A percentile compares a stretch with the other conserved stretches of the same genome.
Conservation (phyloP, 495 filamentous ascomycete genomes). For the Penicillium roqueforti region DNA sequence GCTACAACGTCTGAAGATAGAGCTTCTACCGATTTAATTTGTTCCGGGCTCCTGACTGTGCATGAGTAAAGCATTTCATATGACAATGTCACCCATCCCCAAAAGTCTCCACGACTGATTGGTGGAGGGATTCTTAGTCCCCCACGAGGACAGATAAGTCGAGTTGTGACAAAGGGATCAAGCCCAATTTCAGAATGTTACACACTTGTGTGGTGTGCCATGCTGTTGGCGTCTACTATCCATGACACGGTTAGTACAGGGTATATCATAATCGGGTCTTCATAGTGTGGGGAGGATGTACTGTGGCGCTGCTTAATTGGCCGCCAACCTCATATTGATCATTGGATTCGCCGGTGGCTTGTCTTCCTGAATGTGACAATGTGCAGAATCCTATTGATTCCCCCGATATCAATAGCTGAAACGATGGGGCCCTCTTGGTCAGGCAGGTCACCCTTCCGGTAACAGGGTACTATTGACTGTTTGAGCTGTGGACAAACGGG, state of each 20-base stretch:
- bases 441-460: neutral
- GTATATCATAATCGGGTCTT: neutral
- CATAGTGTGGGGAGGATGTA: neutral
- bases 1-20: neutral
- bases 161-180: neutral
- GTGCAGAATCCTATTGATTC: neutral
- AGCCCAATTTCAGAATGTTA: slow-evolving; percentile 2
- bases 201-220: neutral
- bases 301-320: neutral
- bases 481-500: neutral
- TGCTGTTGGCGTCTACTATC: neutral
- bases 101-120: neutral
- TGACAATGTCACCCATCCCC: slow-evolving; percentile 17
- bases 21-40: neutral
- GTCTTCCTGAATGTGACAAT: neutral
- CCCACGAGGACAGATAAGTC: neutral
- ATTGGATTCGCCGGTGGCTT: neutral
- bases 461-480: neutral
- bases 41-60: neutral
- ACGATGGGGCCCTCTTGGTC: neutral
- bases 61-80: neutral
- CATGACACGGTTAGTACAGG: neutral
- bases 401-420: neutral
- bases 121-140: neutral
- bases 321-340: neutral